These are phyloP conservation scores for Plectosphaerella plurivora DNA, from an alignment of 2,329 filamentous ascomycete genomes.

Conservation along the genomic window DNA sequence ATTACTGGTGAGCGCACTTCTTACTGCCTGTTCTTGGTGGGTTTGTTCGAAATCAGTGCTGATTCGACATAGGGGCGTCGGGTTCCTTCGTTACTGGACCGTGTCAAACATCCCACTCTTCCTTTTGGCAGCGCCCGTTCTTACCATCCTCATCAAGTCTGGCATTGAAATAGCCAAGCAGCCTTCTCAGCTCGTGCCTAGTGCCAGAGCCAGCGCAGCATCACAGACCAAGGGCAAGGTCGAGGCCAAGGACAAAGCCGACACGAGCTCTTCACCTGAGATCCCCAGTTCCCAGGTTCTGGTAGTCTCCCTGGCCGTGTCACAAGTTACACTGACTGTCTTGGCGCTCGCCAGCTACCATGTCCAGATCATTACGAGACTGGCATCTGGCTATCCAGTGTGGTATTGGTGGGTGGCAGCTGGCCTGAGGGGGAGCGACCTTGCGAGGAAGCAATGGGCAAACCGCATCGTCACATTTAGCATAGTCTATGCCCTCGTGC, in stretches of 20 bases:
- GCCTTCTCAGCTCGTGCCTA: constrained; percentile 8
- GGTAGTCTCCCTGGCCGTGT: constrained; percentile 58
- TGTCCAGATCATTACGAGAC: constrained; percentile 86
- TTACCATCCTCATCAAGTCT: constrained; percentile 63
- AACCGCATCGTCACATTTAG: constrained; percentile 57
- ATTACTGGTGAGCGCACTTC: constrained; percentile 71
- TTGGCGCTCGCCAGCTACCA: constrained; percentile 79
- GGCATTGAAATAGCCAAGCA: constrained; percentile 34
- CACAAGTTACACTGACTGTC: constrained; percentile 67
- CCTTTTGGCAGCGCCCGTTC: constrained; percentile 73
- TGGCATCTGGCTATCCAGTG: constrained; percentile 82
- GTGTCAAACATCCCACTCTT: constrained; percentile 83
- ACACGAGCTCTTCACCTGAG: neutral
- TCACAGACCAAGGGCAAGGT: neutral
- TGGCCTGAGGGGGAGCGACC: constrained; percentile 29
- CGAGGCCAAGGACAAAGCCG: neutral
- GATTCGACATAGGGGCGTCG: constrained; percentile 65
- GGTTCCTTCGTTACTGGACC: constrained; percentile 89
- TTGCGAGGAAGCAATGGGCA: constrained; percentile 22
- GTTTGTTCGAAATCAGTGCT: neutral
- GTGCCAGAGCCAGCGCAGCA: constrained; percentile 4
- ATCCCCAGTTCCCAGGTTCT: constrained; percentile 19
- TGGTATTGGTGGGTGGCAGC: constrained; percentile 82
- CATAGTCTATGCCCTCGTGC: constrained; percentile 77
- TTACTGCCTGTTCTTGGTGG: neutral